phyloP scores from a whole-genome alignment of 257 asterid genomes.

The Craterostigma plantagineum region DNA sequence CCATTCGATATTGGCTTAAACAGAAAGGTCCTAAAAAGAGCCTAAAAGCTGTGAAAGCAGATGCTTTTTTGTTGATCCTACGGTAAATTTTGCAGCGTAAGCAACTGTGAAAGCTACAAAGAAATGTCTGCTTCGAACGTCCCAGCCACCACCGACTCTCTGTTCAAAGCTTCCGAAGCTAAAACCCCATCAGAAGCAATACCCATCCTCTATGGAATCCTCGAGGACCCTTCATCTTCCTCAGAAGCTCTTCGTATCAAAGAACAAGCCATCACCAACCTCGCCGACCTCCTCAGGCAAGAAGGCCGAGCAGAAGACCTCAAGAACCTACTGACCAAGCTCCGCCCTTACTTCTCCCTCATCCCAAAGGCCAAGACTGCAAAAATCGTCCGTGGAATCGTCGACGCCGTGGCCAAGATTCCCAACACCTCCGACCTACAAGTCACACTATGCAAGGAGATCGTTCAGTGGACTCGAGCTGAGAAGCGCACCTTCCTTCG shows the following conservation, averaged over 20 bases:
- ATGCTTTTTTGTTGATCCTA: no score
- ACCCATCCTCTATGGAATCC: slow-evolving; percentile 25
- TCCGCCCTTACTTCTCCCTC: slow-evolving; percentile 41
- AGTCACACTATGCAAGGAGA: slow-evolving; percentile 46
- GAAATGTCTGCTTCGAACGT: slow-evolving; percentile 24
- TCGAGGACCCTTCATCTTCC: slow-evolving; percentile 38
- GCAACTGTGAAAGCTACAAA: slow-evolving; percentile 8
- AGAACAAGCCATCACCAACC: slow-evolving; percentile 33
- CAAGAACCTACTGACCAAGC: slow-evolving; percentile 21
- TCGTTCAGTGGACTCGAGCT: slow-evolving; percentile 42
- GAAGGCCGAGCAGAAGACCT: slow-evolving; percentile 40
- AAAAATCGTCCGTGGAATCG: slow-evolving; percentile 34
- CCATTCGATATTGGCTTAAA: no score
- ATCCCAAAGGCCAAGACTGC: slow-evolving; percentile 62
- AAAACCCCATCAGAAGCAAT: slow-evolving; percentile 33
- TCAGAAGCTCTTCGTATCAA: slow-evolving; percentile 37
- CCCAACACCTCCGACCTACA: slow-evolving; percentile 48
- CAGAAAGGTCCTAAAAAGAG: no score
- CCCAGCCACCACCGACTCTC: slow-evolving; percentile 37
- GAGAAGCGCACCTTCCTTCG: slow-evolving; percentile 51
- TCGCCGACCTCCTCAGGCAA: slow-evolving; percentile 39
- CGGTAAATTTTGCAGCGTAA: slow-evolving; percentile 15
- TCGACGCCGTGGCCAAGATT: slow-evolving; percentile 43
- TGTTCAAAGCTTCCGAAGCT: slow-evolving; percentile 28
- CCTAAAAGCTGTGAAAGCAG: no score